These are phyloP conservation scores for Chrysanthemum lavandulifolium DNA, from an alignment of 129 eudicot species.

Conservation along the genomic window DNA sequence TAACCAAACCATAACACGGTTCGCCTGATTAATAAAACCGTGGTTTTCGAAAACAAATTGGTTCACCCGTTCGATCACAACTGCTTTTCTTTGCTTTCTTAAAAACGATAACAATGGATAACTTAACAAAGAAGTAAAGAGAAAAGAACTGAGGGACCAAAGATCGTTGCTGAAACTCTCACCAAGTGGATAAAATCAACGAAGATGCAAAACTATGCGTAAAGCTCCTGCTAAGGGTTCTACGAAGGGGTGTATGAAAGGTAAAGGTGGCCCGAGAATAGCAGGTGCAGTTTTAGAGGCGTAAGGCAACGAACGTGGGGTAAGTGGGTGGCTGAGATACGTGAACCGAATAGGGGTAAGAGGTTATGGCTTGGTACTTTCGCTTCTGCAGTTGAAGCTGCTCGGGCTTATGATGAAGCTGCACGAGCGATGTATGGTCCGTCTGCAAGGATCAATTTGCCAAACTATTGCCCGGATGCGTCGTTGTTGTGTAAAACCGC, in stretches of 20 bases:
- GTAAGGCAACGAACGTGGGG: slow-evolving; percentile 95
- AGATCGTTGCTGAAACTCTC: slow-evolving; percentile 49
- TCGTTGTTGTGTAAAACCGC: background rate
- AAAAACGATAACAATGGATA: slow-evolving; percentile 13
- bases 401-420: slow-evolving; percentile 85
- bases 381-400: slow-evolving; percentile 63
- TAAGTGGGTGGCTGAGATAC: slow-evolving; percentile 91
- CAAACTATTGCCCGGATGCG: slow-evolving; percentile 5
- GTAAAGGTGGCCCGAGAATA: slow-evolving; percentile 90
- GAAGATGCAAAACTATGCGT: slow-evolving; percentile 20
- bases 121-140: slow-evolving; percentile 44
- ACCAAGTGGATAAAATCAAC: slow-evolving; percentile 68
- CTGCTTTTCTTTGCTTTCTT: no score
- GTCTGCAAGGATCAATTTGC: slow-evolving; percentile 57
- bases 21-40: no score
- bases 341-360: slow-evolving; percentile 70
- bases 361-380: slow-evolving; percentile 84
- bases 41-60: no score
- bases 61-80: no score
- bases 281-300: slow-evolving; percentile 59
- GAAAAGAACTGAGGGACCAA: slow-evolving; percentile 40
- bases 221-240: slow-evolving; percentile 79
- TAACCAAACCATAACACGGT: no score
- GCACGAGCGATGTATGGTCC: slow-evolving; percentile 79
- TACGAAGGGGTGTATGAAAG: slow-evolving; percentile 87